Evolutionary conservation across 1,284 basidiomycete genomes (phyloP).

Genomic region (Boletus subluridellus): DNA sequence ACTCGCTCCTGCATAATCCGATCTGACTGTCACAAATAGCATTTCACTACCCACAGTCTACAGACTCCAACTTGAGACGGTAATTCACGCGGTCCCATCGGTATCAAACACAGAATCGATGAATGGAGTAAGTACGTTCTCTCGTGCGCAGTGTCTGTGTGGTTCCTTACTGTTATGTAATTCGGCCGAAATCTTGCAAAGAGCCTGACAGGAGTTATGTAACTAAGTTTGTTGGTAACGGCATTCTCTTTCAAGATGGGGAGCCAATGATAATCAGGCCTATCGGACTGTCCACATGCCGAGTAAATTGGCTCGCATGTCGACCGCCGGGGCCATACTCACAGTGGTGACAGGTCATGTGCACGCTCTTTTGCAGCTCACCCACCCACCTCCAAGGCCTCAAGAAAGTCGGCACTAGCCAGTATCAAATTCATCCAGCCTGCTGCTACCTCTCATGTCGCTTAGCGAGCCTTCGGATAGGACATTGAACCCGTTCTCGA

Average conservation of each 20-base stretch:
- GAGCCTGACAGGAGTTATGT: not conserved
- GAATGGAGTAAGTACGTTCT: not conserved
- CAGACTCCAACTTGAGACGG: not conserved
- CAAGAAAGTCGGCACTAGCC: not conserved
- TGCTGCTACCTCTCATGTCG: constrained; percentile 1
- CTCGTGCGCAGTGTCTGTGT: not conserved
- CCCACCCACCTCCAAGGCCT: not conserved
- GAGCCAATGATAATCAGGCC: not conserved
- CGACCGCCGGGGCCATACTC: not conserved
- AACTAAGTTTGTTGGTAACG: not conserved
- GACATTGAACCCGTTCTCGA: not conserved
- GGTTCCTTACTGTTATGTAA: not conserved
- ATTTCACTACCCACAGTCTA: not conserved
- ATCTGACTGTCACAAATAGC: not conserved
- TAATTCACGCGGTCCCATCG: not conserved
- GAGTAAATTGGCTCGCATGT: not conserved
- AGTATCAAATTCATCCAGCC: not conserved
- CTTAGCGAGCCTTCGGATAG: not conserved
- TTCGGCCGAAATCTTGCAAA: constrained; percentile 1
- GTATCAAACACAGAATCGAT: not conserved
- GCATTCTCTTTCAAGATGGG: not conserved
- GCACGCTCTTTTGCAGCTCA: not conserved
- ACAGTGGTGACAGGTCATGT: not conserved
- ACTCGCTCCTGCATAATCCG: no score
- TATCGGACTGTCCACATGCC: not conserved